Conservation (phyloP, 768 basidiomycete species). For the Hygrocybe punicea region DNA sequence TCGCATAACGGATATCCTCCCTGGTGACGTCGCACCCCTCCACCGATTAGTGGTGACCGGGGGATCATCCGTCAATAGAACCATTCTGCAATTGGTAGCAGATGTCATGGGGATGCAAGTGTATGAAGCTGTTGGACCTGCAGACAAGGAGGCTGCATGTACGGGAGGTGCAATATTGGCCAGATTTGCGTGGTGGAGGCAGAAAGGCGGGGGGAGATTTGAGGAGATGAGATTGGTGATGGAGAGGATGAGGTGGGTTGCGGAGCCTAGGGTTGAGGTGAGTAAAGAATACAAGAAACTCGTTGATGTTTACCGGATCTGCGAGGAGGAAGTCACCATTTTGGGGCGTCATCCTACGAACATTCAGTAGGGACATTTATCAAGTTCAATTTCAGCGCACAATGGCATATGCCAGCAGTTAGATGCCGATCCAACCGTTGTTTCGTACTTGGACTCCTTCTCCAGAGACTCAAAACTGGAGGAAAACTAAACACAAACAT, state of each 20-base stretch:
- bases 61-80: conserved; percentile 70
- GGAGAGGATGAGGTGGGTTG: conserved; percentile 58
- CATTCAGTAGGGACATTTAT: too few species aligned
- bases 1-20: conserved; percentile 66
- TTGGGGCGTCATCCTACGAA: too few species aligned
- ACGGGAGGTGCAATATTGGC: conserved; percentile 72
- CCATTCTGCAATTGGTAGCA: conserved; percentile 70
- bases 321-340: too few species aligned
- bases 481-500: too few species aligned
- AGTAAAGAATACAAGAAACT: conserved; percentile 52
- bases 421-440: too few species aligned
- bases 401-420: too few species aligned
- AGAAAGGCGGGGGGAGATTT: conserved; percentile 42
- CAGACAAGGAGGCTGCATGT: conserved; percentile 66
- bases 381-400: too few species aligned
- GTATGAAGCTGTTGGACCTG: conserved; percentile 49
- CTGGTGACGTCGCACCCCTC: conserved; percentile 52
- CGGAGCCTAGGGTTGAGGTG: conserved; percentile 48
- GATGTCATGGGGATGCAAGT: conserved; percentile 78
- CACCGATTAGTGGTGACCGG: conserved; percentile 74
- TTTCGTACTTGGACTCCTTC: too few species aligned
- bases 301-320: conserved; percentile 50
- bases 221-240: conserved; percentile 61
- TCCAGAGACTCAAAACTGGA: too few species aligned
- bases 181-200: conserved; percentile 67